These are phyloP conservation scores for Solanum rostratum DNA, from an alignment of 257 asterid species.

Conservation along the genomic window DNA sequence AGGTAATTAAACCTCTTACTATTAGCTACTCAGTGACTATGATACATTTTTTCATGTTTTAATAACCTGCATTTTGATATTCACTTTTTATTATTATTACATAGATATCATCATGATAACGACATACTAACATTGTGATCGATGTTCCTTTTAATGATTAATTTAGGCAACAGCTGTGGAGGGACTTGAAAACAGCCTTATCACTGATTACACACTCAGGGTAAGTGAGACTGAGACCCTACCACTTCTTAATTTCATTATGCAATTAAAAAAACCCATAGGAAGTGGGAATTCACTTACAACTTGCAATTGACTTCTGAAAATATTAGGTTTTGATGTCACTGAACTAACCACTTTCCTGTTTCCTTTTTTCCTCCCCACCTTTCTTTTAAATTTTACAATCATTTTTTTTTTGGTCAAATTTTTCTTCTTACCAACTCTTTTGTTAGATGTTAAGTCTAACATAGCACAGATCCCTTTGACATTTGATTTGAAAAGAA, in stretches of 20 bases:
- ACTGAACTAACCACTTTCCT: neutral
- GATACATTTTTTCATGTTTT: neutral
- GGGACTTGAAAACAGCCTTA: conserved; percentile 43
- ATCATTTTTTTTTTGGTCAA: neutral
- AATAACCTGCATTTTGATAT: neutral
- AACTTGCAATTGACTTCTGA: neutral
- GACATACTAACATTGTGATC: neutral
- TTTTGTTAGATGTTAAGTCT: neutral
- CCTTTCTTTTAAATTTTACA: neutral
- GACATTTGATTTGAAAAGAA: neutral
- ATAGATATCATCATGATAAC: neutral
- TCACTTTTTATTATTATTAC: neutral
- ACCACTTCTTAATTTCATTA: neutral
- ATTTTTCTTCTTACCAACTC: conserved; percentile 14
- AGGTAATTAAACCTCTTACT: conserved; percentile 14
- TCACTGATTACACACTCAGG: conserved; percentile 52
- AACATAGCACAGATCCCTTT: neutral
- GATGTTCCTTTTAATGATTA: neutral
- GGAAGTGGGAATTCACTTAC: neutral
- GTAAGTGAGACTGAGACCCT: conserved; percentile 16
- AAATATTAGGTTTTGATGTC: neutral
- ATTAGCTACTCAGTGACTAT: too few relatives aligned
- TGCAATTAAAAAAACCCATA: neutral
- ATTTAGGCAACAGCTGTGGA: conserved; percentile 46
- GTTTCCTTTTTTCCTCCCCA: neutral